A percentile compares a stretch with the other conserved stretches of the same genome.
phyloP scores from a whole-genome alignment of 108 stramenopile species.

The Fragilaria crotonensis region DNA sequence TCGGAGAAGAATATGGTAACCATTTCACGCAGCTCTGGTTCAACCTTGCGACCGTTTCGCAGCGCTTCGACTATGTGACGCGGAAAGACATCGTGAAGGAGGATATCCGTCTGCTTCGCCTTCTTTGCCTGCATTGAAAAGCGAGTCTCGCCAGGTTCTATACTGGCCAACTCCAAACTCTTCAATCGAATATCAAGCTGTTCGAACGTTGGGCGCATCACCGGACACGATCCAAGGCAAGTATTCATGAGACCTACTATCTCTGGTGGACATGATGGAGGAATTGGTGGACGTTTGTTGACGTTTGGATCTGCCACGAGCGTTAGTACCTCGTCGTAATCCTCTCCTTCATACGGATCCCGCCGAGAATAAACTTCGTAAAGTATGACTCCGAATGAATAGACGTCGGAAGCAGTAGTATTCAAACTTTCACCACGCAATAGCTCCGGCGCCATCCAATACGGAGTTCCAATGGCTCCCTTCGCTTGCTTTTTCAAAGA shows the following conservation, averaged over 20 bases:
- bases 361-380: slow-evolving; percentile 44
- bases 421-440: slow-evolving; percentile 24
- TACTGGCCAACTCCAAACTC: slow-evolving; percentile 5
- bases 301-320: slow-evolving; percentile 13
- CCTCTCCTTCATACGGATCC: slow-evolving; percentile 42
- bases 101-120: slow-evolving; percentile 12
- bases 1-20: slow-evolving; percentile 21
- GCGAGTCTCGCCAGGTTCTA: slow-evolving; percentile 5
- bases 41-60: slow-evolving; percentile 17
- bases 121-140: background rate
- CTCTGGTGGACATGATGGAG: slow-evolving; percentile 4
- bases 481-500: slow-evolving; percentile 31
- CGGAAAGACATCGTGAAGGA: slow-evolving; percentile 34
- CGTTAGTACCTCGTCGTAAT: slow-evolving; percentile 11
- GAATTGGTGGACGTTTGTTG: slow-evolving; percentile 20
- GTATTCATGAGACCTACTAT: slow-evolving; percentile 22
- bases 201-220: slow-evolving; percentile 23
- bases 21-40: background rate
- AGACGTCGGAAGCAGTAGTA: slow-evolving; percentile 40
- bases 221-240: slow-evolving; percentile 14
- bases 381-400: slow-evolving; percentile 44
- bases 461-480: slow-evolving; percentile 71
- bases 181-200: slow-evolving; percentile 13
- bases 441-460: slow-evolving; percentile 93
- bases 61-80: slow-evolving; percentile 43